Evolutionary conservation across 768 basidiomycete genomes (phyloP).

Genomic region (Russula emetica): DNA sequence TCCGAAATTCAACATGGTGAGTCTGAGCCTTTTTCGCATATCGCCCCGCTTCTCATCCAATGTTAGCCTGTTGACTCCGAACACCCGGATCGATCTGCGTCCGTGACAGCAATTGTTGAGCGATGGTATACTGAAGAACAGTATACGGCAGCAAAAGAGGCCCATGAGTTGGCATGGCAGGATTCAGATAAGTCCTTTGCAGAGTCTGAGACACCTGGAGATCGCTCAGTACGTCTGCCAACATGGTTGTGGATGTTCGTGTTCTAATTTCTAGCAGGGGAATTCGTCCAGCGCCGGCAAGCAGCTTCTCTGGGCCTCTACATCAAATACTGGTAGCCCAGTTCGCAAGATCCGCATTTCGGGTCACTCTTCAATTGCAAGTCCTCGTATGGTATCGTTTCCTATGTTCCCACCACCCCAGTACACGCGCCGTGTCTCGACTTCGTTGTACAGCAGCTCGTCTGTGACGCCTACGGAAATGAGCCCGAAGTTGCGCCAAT

Average conservation of each 20-base stretch:
- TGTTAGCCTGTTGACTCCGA: constrained; percentile 68
- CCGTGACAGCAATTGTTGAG: constrained; percentile 72
- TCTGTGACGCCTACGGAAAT: constrained; percentile 40
- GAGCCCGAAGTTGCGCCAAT: constrained; percentile 48
- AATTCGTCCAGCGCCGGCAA: constrained; percentile 44
- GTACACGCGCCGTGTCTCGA: constrained; percentile 24
- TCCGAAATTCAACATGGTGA: constrained; percentile 69
- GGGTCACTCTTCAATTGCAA: constrained; percentile 44
- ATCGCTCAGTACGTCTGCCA: constrained; percentile 26
- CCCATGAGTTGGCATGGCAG: constrained; percentile 64
- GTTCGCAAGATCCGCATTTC: constrained; percentile 36
- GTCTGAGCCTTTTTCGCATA: constrained; percentile 38
- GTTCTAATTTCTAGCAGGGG: constrained; percentile 6
- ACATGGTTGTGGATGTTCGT: neutral
- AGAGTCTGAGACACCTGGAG: constrained; percentile 43
- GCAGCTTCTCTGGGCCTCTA: constrained; percentile 64
- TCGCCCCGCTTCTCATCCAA: constrained; percentile 19
- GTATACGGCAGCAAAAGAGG: constrained; percentile 58
- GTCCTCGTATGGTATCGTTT: constrained; percentile 37
- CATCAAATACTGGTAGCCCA: constrained; percentile 37
- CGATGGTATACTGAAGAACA: constrained; percentile 75
- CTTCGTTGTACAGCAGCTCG: constrained; percentile 30
- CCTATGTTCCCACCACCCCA: constrained; percentile 35
- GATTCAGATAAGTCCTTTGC: constrained; percentile 42
- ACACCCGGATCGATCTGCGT: constrained; percentile 67